phyloP scores from a whole-genome alignment of 306 rosid genomes.

The Sicyos baderoa region DNA sequence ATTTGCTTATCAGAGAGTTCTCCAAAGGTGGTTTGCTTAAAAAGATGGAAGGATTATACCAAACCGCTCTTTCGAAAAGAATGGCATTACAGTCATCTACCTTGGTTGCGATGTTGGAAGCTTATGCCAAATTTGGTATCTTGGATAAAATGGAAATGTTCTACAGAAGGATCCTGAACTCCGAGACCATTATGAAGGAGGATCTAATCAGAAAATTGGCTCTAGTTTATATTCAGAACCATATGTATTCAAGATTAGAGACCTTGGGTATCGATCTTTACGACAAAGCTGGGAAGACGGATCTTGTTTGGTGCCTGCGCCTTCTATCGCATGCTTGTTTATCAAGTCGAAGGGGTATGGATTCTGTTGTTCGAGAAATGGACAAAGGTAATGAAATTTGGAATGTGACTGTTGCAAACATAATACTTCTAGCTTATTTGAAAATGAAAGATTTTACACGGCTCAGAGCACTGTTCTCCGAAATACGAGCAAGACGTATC shows the following conservation, averaged over 20 bases:
- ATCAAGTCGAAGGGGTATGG: constrained; percentile 58
- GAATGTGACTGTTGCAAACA: constrained; percentile 48
- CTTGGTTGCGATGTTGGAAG: constrained; percentile 56
- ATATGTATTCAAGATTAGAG: constrained; percentile 60
- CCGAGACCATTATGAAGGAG: constrained; percentile 37
- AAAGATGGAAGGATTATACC: constrained; percentile 47
- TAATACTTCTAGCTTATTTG: constrained; percentile 48
- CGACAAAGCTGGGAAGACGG: constrained; percentile 31
- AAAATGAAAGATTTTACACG: constrained; percentile 60
- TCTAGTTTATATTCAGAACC: constrained; percentile 45
- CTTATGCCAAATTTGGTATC: constrained; percentile 56
- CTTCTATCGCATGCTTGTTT: constrained; percentile 64
- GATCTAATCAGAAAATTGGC: constrained; percentile 57
- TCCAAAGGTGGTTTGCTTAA: constrained; percentile 51
- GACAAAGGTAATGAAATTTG: constrained; percentile 30
- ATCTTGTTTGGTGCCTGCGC: constrained; percentile 55
- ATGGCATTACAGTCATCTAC: constrained; percentile 52
- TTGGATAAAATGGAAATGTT: constrained; percentile 60
- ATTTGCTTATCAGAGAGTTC: constrained; percentile 58
- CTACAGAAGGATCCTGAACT: constrained; percentile 36
- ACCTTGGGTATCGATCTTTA: constrained; percentile 47
- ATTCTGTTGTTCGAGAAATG: constrained; percentile 44
- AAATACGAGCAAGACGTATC: constrained; percentile 29
- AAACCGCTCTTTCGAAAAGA: constrained; percentile 47
- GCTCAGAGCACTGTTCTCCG: constrained; percentile 41